Percentiles rank a stretch among this genome's conserved stretches.
Evolutionary conservation across 768 basidiomycete genomes (phyloP).

Genomic region (Phlegmacium glaucopus): DNA sequence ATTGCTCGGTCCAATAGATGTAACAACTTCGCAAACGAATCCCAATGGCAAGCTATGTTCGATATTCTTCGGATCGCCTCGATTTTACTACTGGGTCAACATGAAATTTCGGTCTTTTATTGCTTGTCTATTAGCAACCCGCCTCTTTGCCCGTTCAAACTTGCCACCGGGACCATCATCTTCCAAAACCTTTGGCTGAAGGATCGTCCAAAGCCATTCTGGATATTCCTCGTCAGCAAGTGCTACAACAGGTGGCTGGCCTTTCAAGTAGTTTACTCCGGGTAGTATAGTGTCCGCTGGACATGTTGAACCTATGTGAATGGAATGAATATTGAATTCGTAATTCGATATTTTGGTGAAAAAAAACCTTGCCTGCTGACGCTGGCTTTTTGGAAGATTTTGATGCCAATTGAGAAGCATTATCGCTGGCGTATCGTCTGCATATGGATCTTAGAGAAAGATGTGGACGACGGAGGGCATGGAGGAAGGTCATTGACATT

Average conservation of each 20-base stretch:
- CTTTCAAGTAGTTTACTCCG: conserved; percentile 84
- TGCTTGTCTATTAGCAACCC: conserved; percentile 58
- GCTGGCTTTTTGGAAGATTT: not conserved
- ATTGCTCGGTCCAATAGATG: too few relatives aligned
- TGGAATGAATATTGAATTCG: not conserved
- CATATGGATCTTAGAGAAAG: not conserved
- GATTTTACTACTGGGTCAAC: conserved; percentile 73
- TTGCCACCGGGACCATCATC: conserved; percentile 77
- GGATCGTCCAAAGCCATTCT: conserved; percentile 81
- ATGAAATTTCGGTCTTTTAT: conserved; percentile 87
- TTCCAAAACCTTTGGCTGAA: conserved; percentile 54
- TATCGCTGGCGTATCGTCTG: not conserved
- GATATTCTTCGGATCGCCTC: too few relatives aligned
- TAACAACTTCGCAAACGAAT: too few relatives aligned
- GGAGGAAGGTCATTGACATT: not conserved
- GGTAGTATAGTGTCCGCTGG: conserved; percentile 67
- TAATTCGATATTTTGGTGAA: not conserved
- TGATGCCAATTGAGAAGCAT: too few relatives aligned
- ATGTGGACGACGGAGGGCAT: not conserved
- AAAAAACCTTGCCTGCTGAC: not conserved
- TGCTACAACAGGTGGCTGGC: conserved; percentile 73
- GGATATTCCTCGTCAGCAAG: conserved; percentile 83
- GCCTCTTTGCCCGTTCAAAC: conserved; percentile 52
- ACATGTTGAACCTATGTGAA: conserved; percentile 53
- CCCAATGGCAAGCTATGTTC: too few relatives aligned